Base-by-base conservation (phyloP, 306 rosid species). In the Cicer judaicum region DNA sequence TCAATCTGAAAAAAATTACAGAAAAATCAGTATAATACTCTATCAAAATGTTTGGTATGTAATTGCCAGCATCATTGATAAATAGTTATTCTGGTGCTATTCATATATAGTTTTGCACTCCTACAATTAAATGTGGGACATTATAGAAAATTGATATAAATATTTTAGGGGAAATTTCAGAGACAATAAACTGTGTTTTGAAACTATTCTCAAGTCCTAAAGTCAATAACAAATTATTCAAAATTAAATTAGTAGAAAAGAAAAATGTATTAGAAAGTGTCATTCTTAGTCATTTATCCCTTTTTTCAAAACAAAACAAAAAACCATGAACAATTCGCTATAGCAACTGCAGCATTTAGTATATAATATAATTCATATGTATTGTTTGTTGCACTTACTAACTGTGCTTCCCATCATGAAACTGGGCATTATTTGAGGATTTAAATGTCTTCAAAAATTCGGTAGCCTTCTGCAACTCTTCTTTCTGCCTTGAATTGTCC, bases 371-470 rank as follows among this genome's bases (percentile, higher is more conserved):
- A 50, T 29, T 72, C 9, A 18, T 13, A 8, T 15, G 61, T 67
- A 29, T 59, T 47, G 75, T 19, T 19, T 67, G 46, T 16, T 18
- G 19, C 61, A 74, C 89, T 82, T 77, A 85, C 88, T 84, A 88
- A 50, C 8, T 67, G 84, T 95, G 99, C 55, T 89, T 92, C 67
- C 98, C 99, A 81, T 95, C 98, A 79, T 83, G 75, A 81, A 95
- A 95, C 78, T 86, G 92, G 15, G 98, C 99, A 76, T 95, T 95
- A 59, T 87, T 90, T 4, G 98, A 88, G 61, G 97, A 88, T 75
- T 95, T 95, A 81, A 95, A 95, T 12, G 98, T 92, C 82, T 84
- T 84, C 77, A 95, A 84, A 81, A 95, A 90, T 38, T 80, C 82
- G 54, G 65, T 85, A 24, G 90, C 93, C 75, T 73, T 88, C 84